Conservation (phyloP, 2,329 filamentous ascomycete genomes). For the Calonectria fujianensis region DNA sequence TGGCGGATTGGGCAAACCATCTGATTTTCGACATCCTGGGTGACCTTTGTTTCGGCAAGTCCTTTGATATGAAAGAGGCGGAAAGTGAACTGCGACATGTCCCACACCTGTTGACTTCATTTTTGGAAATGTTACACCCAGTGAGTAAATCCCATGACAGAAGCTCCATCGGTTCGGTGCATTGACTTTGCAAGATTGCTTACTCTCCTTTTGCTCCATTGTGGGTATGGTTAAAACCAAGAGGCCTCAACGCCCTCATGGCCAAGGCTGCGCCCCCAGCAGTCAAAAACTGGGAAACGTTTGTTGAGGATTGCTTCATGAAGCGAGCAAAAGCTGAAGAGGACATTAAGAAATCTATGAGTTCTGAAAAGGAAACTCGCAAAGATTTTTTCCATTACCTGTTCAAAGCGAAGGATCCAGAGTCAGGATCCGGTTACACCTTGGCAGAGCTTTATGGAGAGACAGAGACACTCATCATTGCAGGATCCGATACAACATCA, state of each 20-base stretch:
- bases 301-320: conserved; percentile 47
- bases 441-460: conserved; percentile 51
- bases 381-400: conserved; percentile 55
- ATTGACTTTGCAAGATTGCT: conserved; percentile 40
- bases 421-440: conserved; percentile 52
- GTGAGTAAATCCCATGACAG: conserved; percentile 8
- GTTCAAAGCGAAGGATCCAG: conserved; percentile 47
- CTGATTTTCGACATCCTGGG: conserved; percentile 50
- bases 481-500: conserved; percentile 48
- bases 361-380: conserved; percentile 33
- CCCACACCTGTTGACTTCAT: conserved; percentile 42
- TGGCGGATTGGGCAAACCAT: conserved; percentile 47
- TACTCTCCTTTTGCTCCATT: conserved; percentile 47
- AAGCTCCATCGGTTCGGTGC: not conserved
- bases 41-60: conserved; percentile 49
- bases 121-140: conserved; percentile 41
- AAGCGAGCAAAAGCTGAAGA: conserved; percentile 45
- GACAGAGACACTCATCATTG: conserved; percentile 51
- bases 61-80: conserved; percentile 48
- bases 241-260: conserved; percentile 49
- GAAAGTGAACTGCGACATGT: conserved; percentile 43
- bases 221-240: conserved; percentile 53
- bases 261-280: conserved; percentile 43
- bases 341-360: not conserved
- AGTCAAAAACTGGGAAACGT: conserved; percentile 45